Evolutionary conservation across 1,139 yeast genomes (phyloP).

Genomic region (Pichia sp.): DNA sequence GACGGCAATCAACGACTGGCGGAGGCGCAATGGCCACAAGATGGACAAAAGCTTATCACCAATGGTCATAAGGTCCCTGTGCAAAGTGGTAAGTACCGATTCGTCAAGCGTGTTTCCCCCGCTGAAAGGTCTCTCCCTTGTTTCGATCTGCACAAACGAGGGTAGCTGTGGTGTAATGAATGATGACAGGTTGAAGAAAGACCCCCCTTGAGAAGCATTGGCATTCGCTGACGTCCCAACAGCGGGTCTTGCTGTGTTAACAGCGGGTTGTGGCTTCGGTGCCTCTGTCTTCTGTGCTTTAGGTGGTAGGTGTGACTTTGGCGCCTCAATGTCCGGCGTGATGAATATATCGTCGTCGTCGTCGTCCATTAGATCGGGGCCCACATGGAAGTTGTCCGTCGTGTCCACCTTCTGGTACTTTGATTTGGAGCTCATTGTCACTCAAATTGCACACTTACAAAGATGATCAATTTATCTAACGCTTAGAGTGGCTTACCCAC

Average conservation of each 20-base stretch:
- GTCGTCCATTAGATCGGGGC: constrained; percentile 15
- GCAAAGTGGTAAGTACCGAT: constrained; percentile 65
- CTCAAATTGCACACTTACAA: background rate
- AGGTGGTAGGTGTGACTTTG: background rate
- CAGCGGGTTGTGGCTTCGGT: background rate
- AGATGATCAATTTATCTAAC: no score
- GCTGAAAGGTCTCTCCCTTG: constrained; percentile 66
- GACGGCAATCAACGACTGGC: constrained; percentile 27
- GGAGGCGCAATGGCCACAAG: constrained; percentile 54
- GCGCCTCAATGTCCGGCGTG: constrained; percentile 34
- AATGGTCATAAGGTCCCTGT: constrained; percentile 64
- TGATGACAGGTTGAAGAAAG: constrained; percentile 29
- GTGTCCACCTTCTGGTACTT: constrained; percentile 14
- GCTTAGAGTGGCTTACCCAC: no score
- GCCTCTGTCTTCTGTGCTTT: constrained; percentile 2
- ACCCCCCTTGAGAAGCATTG: background rate
- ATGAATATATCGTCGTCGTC: constrained; percentile 35
- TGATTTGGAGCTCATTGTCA: constrained; percentile 8
- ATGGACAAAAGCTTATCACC: constrained; percentile 63
- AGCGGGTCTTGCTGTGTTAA: background rate
- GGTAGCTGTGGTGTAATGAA: constrained; percentile 35
- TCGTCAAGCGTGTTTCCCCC: constrained; percentile 88
- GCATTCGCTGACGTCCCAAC: background rate
- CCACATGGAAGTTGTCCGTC: constrained; percentile 15
- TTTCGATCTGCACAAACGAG: constrained; percentile 37